Conservation (phyloP, 805 yeast species). For the Candida hungchunana region DNA sequence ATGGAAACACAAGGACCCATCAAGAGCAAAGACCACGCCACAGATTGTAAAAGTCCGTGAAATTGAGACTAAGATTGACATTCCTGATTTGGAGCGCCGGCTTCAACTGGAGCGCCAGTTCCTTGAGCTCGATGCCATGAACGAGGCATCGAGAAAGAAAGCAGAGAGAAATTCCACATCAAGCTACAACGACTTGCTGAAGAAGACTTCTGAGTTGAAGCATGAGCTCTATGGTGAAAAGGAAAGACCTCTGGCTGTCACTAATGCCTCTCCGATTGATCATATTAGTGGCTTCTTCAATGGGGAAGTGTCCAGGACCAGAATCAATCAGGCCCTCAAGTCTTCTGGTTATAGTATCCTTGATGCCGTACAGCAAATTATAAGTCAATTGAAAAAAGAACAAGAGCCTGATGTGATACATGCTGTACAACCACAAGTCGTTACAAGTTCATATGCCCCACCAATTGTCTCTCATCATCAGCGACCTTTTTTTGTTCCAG, state of each 20-base stretch:
- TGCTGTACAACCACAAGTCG: too few relatives aligned
- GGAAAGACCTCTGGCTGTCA: conserved; percentile 2
- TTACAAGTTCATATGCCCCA: not conserved
- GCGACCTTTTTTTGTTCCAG: conserved; percentile 11
- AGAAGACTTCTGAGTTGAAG: conserved; percentile 19
- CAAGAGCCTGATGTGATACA: conserved; percentile 1
- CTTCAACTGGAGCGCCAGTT: conserved; percentile 24
- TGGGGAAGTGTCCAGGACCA: conserved; percentile 27
- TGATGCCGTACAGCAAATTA: conserved; percentile 20
- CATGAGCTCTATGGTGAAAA: conserved; percentile 18
- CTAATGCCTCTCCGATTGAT: conserved; percentile 32
- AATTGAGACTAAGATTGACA: conserved; percentile 16
- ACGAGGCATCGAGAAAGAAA: conserved; percentile 3
- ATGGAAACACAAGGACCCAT: conserved; percentile 37
- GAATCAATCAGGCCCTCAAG: conserved; percentile 34
- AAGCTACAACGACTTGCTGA: conserved; percentile 18
- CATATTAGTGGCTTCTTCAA: conserved; percentile 32
- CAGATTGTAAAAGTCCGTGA: conserved; percentile 23
- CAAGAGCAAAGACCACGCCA: conserved; percentile 11
- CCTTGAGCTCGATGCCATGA: conserved; percentile 15
- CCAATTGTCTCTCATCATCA: not conserved
- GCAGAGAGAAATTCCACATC: too few relatives aligned
- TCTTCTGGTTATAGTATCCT: conserved; percentile 34
- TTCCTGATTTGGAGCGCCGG: conserved; percentile 26
- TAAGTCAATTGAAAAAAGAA: conserved; percentile 19